These are phyloP conservation scores for Pythium biforme DNA, from an alignment of 352 stramenopile genomes.

Conservation along the genomic window DNA sequence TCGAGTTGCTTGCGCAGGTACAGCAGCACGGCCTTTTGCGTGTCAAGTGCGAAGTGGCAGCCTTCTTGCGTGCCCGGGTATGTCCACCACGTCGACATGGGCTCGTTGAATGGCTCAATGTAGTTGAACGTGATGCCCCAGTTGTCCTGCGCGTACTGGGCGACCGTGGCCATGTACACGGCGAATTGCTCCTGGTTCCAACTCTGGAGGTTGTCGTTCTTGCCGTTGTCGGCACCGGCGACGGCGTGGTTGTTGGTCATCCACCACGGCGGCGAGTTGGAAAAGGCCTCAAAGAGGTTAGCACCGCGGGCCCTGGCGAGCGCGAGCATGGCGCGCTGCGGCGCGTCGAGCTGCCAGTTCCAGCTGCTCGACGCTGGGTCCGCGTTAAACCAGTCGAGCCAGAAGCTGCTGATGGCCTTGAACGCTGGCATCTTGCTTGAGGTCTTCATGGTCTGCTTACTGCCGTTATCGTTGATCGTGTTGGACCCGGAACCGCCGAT, in stretches of 20 bases:
- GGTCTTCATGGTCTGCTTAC: constrained; percentile 38
- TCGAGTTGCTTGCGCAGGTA: constrained; percentile 41
- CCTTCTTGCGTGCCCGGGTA: constrained; percentile 50
- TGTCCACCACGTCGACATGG: constrained; percentile 46
- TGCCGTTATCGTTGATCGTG: constrained; percentile 40
- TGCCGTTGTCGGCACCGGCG: constrained; percentile 37
- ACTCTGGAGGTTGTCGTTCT: constrained; percentile 45
- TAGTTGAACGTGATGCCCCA: constrained; percentile 55
- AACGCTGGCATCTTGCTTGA: constrained; percentile 51
- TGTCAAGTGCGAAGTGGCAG: constrained; percentile 45
- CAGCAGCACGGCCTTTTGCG: constrained; percentile 42
- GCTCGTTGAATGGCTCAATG: constrained; percentile 61
- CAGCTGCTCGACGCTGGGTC: constrained; percentile 42
- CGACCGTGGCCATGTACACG: constrained; percentile 43
- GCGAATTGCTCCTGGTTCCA: constrained; percentile 53
- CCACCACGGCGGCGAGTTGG: constrained; percentile 65
- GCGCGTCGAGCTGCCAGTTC: constrained; percentile 45
- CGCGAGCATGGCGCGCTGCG: constrained; percentile 46
- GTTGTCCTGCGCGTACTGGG: constrained; percentile 39
- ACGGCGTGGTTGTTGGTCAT: constrained; percentile 58
- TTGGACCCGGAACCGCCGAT: constrained; percentile 46
- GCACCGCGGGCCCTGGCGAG: constrained; percentile 37
- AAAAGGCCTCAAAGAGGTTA: constrained; percentile 51
- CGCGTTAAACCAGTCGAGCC: constrained; percentile 47
- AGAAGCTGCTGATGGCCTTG: constrained; percentile 58